These are phyloP conservation scores for Dioscorea zingiberensis DNA, from an alignment of 106 monocot species.

Conservation along the genomic window DNA sequence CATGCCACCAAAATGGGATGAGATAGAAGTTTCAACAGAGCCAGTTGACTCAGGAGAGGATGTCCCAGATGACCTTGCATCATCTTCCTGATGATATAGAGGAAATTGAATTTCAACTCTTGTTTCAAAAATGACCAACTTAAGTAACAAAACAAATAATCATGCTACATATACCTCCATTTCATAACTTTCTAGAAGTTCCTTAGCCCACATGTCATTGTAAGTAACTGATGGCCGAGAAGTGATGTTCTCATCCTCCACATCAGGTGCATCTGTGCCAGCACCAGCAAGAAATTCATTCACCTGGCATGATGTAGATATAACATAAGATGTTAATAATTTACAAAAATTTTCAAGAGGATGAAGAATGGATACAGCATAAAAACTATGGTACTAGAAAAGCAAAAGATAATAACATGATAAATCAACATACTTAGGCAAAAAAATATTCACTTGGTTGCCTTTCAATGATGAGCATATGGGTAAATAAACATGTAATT, in stretches of 20 bases:
- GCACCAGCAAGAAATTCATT: constrained; percentile 99
- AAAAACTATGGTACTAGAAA: too few species aligned
- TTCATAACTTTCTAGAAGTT: constrained; percentile 80
- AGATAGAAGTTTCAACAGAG: constrained; percentile 89
- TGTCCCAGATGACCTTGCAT: constrained; percentile 79
- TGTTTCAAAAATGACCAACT: background rate
- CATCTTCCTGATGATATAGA: constrained; percentile 70
- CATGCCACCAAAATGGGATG: constrained; percentile 95
- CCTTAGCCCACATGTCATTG: constrained; percentile 97
- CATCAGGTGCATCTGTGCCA: constrained; percentile 96
- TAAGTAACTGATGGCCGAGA: constrained; percentile 72
- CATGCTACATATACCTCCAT: constrained; percentile 43
- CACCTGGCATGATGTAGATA: constrained; percentile 42
- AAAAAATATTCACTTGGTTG: too few species aligned
- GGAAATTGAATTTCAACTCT: constrained; percentile 3
- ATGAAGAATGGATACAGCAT: too few species aligned
- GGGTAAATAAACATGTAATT: too few species aligned
- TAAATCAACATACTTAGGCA: too few species aligned
- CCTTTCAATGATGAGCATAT: too few species aligned
- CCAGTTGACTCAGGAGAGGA: constrained; percentile 95
- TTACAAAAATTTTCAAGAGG: background rate
- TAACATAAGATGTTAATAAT: background rate
- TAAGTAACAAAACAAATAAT: constrained; percentile 1
- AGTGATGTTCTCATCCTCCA: constrained; percentile 82
- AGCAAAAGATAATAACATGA: too few species aligned